A percentile compares a stretch with the other conserved stretches of the same genome.
Evolutionary conservation across 805 yeast species (phyloP).

Genomic region (Grigorovia jiainica): DNA sequence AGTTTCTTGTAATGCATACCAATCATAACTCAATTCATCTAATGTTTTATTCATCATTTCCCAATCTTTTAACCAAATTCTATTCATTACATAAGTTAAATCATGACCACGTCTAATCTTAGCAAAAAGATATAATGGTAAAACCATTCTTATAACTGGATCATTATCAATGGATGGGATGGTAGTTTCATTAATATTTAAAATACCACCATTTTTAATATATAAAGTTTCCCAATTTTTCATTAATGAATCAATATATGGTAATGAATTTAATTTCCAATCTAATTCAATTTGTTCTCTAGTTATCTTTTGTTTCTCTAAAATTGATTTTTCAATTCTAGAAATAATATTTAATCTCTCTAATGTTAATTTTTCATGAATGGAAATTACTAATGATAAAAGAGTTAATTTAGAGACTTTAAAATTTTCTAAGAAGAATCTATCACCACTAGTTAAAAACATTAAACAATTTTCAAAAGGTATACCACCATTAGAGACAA

Average conservation of each 20-base stretch:
- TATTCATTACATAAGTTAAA: constrained; percentile 50
- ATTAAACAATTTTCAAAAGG: constrained; percentile 36
- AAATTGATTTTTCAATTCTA: background rate
- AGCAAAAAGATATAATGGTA: constrained; percentile 59
- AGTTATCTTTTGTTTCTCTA: constrained; percentile 18
- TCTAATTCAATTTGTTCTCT: constrained; percentile 41
- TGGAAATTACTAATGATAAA: constrained; percentile 49
- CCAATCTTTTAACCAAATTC: constrained; percentile 63
- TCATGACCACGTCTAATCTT: constrained; percentile 56
- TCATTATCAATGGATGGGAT: constrained; percentile 36
- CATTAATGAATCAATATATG: constrained; percentile 46
- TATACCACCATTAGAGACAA: constrained; percentile 47
- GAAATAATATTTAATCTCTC: constrained; percentile 33
- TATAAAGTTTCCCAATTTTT: constrained; percentile 62
- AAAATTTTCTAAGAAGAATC: constrained; percentile 24
- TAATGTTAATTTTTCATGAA: constrained; percentile 56
- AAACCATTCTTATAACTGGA: constrained; percentile 51
- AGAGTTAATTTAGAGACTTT: constrained; percentile 33
- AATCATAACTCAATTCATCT: constrained; percentile 38
- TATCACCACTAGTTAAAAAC: constrained; percentile 35
- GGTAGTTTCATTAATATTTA: constrained; percentile 39
- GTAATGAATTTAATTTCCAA: constrained; percentile 60
- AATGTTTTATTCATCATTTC: constrained; percentile 48
- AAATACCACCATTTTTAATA: constrained; percentile 52
- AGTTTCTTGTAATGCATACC: constrained; percentile 58